These are phyloP conservation scores for Penstemon barbatus DNA, from an alignment of 257 asterid species.

Conservation along the genomic window DNA sequence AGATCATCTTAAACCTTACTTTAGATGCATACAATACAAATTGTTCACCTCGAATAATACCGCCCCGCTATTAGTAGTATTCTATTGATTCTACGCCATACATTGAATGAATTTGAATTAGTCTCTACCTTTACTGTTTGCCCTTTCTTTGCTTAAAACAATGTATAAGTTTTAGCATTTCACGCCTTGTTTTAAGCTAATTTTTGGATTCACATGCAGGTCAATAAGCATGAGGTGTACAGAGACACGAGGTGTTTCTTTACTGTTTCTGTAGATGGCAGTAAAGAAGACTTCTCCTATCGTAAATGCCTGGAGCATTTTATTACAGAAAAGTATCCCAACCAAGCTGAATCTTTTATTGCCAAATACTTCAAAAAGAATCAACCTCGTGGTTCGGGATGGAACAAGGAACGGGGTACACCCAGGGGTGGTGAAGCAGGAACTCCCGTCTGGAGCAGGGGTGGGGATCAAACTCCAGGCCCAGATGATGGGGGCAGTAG, in stretches of 20 bases:
- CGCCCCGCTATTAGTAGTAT: background rate
- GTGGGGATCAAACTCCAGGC: slow-evolving; percentile 27
- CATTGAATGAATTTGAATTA: background rate
- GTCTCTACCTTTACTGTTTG: background rate
- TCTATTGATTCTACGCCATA: background rate
- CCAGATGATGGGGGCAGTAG: no score
- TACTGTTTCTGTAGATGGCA: slow-evolving; percentile 65
- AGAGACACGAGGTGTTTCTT: slow-evolving; percentile 85
- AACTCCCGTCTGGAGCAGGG: slow-evolving; percentile 34
- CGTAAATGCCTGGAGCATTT: slow-evolving; percentile 73
- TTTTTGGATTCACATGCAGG: slow-evolving; percentile 47
- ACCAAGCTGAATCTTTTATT: slow-evolving; percentile 61
- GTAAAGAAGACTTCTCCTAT: slow-evolving; percentile 76
- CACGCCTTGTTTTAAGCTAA: slow-evolving; percentile 24
- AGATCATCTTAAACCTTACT: slow-evolving; percentile 9
- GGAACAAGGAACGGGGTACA: slow-evolving; percentile 43
- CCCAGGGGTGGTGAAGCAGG: slow-evolving; percentile 39
- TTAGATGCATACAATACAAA: slow-evolving; percentile 4
- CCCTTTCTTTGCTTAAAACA: background rate
- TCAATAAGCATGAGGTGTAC: slow-evolving; percentile 59
- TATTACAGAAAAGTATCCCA: slow-evolving; percentile 62
- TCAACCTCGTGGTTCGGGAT: slow-evolving; percentile 54
- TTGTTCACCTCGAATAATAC: slow-evolving; percentile 15
- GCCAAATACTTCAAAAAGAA: slow-evolving; percentile 63
- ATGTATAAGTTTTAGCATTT: slow-evolving; percentile 8